Base-by-base conservation (phyloP, 1,284 basidiomycete genomes). In the Trichosporon ovoides region DNA sequence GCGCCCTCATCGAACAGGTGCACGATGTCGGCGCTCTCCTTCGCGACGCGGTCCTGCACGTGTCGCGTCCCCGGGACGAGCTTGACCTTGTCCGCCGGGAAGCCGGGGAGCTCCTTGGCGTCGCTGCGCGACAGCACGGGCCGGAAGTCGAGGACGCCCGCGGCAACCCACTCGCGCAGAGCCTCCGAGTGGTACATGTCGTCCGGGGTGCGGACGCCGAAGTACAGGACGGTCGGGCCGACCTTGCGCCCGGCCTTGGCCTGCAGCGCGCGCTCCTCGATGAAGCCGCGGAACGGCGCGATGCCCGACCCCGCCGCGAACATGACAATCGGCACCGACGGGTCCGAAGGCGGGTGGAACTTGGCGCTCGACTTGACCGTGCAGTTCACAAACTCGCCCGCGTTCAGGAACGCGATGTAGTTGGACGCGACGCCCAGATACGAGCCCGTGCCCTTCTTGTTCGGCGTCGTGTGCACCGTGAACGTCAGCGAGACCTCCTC, bases 251-350 rank as follows among this genome's bases (percentile, higher is more conserved):
- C 82, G 7, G 80, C 77, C 50, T 72, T 67, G 66, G 78, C 79
- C 70, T 83, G 81, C 59, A 77, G 69, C 16, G 81, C 81, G 16
- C 82, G 79, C 64, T 83, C 82, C 65, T 82, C 80, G 38, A 83
- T 73, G 73, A 83, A 83, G 1, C 81, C 81, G 40, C 81, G 77
- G 79, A 83, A 81, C 1, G 82, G 82, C 7, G 82, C 80, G 20
- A 83, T 63, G 0, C 82, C 82, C 3, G 80, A 78, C 9, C 82
- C 82, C 19, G 80, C 80, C 28, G 78, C 79, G 68, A 81, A 81
- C 75, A 83, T 79, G 19, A 83, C 73, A 36, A 83, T 71, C 3
- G 82, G 81, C 14, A 74, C 66, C 7, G 59, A 54, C 1, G 79
- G 78, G 62, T 83, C 79, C 11, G 73, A 66, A 0, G 82, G 82